Base-by-base conservation (phyloP, 371 early-diverging fungal species). In the Conidiobolus incongruus region DNA sequence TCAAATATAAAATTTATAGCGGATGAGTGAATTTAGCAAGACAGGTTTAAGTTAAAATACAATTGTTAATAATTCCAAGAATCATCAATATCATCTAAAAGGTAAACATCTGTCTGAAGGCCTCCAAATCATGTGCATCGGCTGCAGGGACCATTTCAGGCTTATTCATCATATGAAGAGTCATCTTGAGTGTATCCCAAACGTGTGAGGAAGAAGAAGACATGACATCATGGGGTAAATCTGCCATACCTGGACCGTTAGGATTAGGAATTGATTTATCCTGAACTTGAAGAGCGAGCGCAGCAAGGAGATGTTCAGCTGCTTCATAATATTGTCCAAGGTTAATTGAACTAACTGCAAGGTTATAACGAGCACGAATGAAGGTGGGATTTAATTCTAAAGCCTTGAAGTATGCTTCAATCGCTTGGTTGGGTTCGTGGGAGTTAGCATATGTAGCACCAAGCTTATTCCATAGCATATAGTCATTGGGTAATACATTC, bases 381-480 rank as follows among this genome's bases (percentile, higher is more conserved):
- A 76, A 96, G 17, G 75, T 68, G 0, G 97, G 97, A 38, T 92
- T 89, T 45, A 96, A 68, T 52, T 87, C 75, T 16, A 96, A 64
- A 1, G 95, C 97, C 20, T 73, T 66, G 44, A 74, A 78, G 53
- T 96, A 96, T 30, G 93, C 90, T 16, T 87, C 88, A 11, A 93
- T 78, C 8, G 95, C 93, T 16, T 72, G 63, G 15, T 59, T 44
- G 13, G 75, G 70, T 35, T 77, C 63, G 13, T 70, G 65, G 2
- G 79, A 70, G 52, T 94, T 94, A 24, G 95, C 94, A 30, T 88
- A 65, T 0, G 94, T 96, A 0, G 97, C 97, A 15, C 94, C 97
- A 26, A 93, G 68, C 51, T 80, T 83, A 66, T 93, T 93, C 90
- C 91, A 96, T 35, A 92, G 66, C 52, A 85, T 62, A 59, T 90